These are phyloP conservation scores for Neurospora africana DNA, from an alignment of 495 filamentous ascomycete species.

Conservation along the genomic window DNA sequence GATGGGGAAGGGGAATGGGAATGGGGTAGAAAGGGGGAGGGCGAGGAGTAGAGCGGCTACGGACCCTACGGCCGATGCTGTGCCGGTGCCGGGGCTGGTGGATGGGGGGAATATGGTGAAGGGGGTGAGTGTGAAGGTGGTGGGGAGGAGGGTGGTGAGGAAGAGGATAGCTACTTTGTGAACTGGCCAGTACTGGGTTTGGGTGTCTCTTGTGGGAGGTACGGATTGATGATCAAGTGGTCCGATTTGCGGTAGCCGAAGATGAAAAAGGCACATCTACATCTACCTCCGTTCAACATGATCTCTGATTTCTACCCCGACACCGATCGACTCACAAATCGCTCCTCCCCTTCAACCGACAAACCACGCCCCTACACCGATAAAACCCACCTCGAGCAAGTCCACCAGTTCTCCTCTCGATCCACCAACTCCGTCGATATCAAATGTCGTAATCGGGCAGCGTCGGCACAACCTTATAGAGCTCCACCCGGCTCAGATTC, in stretches of 20 bases:
- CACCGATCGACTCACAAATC: neutral
- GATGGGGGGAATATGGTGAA: neutral
- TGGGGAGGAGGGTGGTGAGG: neutral
- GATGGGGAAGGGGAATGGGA: neutral
- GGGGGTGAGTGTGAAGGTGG: neutral
- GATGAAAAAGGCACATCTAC: neutral
- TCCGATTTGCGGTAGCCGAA: neutral
- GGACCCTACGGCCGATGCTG: neutral
- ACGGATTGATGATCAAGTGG: neutral
- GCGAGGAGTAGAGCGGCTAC: neutral
- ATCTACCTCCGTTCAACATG: neutral
- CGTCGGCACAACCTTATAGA: slow-evolving; percentile 55
- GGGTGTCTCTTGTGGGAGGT: neutral
- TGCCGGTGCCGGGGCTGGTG: neutral
- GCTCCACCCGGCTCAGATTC: slow-evolving; percentile 52
- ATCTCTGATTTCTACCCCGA: too few species aligned
- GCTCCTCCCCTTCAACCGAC: slow-evolving; percentile 5
- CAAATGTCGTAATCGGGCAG: slow-evolving; percentile 45
- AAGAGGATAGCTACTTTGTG: neutral
- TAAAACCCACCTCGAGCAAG: slow-evolving; percentile 14
- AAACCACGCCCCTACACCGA: slow-evolving; percentile 9
- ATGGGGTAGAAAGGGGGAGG: neutral
- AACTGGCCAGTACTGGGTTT: neutral
- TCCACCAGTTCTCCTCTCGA: slow-evolving; percentile 13
- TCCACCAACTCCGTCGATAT: slow-evolving; percentile 23